Evolutionary conservation across 2,329 filamentous ascomycete species (phyloP), one percentile per base, ranked within the genome.

Genomic region (Epichloe coenophiala): DNA sequence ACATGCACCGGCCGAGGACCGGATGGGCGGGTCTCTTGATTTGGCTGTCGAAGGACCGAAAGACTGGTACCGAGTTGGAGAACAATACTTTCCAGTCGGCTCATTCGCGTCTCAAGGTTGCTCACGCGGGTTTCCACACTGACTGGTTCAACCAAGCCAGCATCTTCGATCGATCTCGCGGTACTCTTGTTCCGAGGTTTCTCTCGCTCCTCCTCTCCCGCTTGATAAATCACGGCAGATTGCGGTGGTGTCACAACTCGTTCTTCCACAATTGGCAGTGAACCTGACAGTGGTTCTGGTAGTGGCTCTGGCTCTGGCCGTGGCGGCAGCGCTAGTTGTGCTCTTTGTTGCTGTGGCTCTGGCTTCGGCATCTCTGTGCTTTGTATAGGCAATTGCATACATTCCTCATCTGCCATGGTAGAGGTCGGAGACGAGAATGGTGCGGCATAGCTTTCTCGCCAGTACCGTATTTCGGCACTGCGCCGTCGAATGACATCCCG

Each of bases 391-490:
- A 44, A 69, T 63, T 48, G 57, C 55, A 46, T 19, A 3, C 31
- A 43, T 33, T 46, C 46, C 37, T 71, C 68, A n/a, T 68, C 66
- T 19, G 63, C 63, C 41, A 67, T 63, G 3, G 76, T 77, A 4
- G 76, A 75, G 35, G 74, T 63, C 0, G 76, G 75, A 6, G 77
- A 80, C 50, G n/a, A n/a, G n/a, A n/a, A 73, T 60, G 69, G 71
- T 1, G 70, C 71, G 44, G 73, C 74, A 55, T 80, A 78, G 54
- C 79, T 82, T 58, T 78, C 74, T 53, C 80, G 71, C 78, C 80
- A 83, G 58, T 78, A 80, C 12, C 77, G 74, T 39, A 83, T 81
- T 61, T 84, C 80, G 50, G 80, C 78, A 59, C 78, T 83, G 33
- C 79, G 73, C 37, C 78, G 72, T 42, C 78, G 72, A 4, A 62